Evolutionary conservation across 2,329 filamentous ascomycete species (phyloP).

Genomic region (Exophiala oligosperma): DNA sequence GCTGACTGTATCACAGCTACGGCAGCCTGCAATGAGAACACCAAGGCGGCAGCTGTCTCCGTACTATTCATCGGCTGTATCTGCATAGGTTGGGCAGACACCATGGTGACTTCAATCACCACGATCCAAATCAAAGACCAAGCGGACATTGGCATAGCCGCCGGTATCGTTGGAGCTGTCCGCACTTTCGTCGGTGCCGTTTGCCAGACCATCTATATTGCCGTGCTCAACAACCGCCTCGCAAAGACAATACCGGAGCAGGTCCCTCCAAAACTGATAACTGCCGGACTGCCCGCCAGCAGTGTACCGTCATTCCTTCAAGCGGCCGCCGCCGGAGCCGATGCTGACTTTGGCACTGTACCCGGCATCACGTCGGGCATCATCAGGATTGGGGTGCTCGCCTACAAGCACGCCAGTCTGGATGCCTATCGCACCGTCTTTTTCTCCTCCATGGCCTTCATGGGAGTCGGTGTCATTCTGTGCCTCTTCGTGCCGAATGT

Average conservation of each 20-base stretch:
- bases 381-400: conserved; percentile 34
- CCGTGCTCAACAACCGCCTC: conserved; percentile 25
- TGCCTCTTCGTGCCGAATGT: conserved; percentile 1
- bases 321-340: conserved; percentile 31
- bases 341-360: conserved; percentile 24
- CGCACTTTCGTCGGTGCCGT: conserved; percentile 26
- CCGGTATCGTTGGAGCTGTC: conserved; percentile 25
- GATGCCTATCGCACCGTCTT: conserved; percentile 46
- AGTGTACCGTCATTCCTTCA: conserved; percentile 37
- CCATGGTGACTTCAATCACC: too few relatives aligned
- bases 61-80: too few relatives aligned
- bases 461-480: conserved; percentile 7
- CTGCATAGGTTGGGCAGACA: too few relatives aligned
- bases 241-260: neutral
- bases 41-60: too few relatives aligned
- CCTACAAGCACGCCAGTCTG: conserved; percentile 42
- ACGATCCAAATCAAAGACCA: too few relatives aligned
- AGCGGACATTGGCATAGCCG: conserved; percentile 3
- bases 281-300: conserved; percentile 39
- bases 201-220: conserved; percentile 26
- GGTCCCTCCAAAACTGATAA: conserved; percentile 33
- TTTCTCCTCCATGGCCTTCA: conserved; percentile 22
- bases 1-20: too few relatives aligned
- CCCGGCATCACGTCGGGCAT: conserved; percentile 38
- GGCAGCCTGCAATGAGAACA: too few relatives aligned